A percentile compares a stretch with the other conserved stretches of the same genome.
Evolutionary conservation across 1,284 basidiomycete species (phyloP).

Genomic region (Grifola frondosa): DNA sequence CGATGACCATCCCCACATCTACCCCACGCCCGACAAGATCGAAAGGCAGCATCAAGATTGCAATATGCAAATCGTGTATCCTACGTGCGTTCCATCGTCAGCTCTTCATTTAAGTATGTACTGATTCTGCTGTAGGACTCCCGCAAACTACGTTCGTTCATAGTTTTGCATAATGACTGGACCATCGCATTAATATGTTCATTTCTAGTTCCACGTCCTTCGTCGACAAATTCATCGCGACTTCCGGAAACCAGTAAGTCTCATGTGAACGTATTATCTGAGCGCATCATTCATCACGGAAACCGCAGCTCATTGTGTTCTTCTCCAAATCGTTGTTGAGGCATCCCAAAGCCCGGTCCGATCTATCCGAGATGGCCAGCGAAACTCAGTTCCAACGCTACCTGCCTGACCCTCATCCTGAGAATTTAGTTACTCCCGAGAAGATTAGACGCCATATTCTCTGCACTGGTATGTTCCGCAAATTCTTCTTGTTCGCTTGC

Average conservation of each 20-base stretch:
- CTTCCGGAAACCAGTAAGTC: constrained; percentile 87
- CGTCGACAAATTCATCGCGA: constrained; percentile 94
- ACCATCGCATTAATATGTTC: constrained; percentile 13
- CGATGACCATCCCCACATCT: constrained; percentile 94
- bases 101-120: constrained; percentile 13
- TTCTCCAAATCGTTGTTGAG: constrained; percentile 96
- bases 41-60: constrained; percentile 98
- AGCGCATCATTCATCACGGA: background rate
- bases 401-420: constrained; percentile 80
- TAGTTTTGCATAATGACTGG: background rate
- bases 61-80: constrained; percentile 99
- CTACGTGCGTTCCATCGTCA: constrained; percentile 63
- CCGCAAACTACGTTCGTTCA: constrained; percentile 79
- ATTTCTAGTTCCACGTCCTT: constrained; percentile 83
- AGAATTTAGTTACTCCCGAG: constrained; percentile 75
- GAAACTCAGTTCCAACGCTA: constrained; percentile 94
- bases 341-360: constrained; percentile 88
- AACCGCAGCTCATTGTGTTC: constrained; percentile 78
- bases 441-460: constrained; percentile 91
- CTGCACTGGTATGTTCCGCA: constrained; percentile 59
- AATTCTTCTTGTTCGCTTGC: background rate
- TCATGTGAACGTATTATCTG: no score
- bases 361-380: constrained; percentile 84
- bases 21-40: constrained; percentile 86
- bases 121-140: constrained; percentile 53